Percentiles rank a stretch among this genome's conserved stretches.
These are phyloP conservation scores for Chrysoporthe cubensis DNA, from an alignment of 2,329 filamentous ascomycete genomes.

Conservation along the genomic window DNA sequence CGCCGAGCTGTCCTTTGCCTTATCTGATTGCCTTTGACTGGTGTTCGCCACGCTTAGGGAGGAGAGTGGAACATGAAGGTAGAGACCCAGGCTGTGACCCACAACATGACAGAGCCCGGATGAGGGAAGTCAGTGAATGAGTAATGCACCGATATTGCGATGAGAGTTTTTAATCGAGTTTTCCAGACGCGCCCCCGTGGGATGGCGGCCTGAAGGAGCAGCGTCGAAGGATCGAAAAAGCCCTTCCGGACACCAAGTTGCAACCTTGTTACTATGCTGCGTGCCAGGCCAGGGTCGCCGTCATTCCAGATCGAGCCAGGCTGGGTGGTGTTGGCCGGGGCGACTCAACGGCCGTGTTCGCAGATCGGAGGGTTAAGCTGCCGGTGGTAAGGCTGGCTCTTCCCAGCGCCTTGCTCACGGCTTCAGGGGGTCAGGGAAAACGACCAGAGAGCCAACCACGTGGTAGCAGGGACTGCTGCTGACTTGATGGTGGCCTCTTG, in stretches of 20 bases:
- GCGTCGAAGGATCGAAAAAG: background rate
- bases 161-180: conserved; percentile 5
- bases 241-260: background rate
- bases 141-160: conserved; percentile 8
- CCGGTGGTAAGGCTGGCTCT: background rate
- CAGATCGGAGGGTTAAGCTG: conserved; percentile 8
- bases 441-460: conserved; percentile 14
- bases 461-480: conserved; percentile 19
- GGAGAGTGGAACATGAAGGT: conserved; percentile 24
- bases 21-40: conserved; percentile 6
- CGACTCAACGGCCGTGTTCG: background rate
- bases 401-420: background rate
- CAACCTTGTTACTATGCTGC: conserved; percentile 6
- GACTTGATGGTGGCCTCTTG: background rate
- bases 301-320: conserved; percentile 2
- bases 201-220: background rate
- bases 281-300: background rate
- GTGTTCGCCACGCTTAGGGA: conserved; percentile 16
- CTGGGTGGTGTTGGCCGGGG: background rate
- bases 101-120: conserved; percentile 27
- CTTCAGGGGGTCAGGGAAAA: background rate
- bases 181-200: background rate
- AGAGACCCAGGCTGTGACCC: conserved; percentile 27
- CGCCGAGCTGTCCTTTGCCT: background rate
- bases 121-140: background rate